Conservation (phyloP, 495 filamentous ascomycete genomes). For the Neurospora sp. region DNA sequence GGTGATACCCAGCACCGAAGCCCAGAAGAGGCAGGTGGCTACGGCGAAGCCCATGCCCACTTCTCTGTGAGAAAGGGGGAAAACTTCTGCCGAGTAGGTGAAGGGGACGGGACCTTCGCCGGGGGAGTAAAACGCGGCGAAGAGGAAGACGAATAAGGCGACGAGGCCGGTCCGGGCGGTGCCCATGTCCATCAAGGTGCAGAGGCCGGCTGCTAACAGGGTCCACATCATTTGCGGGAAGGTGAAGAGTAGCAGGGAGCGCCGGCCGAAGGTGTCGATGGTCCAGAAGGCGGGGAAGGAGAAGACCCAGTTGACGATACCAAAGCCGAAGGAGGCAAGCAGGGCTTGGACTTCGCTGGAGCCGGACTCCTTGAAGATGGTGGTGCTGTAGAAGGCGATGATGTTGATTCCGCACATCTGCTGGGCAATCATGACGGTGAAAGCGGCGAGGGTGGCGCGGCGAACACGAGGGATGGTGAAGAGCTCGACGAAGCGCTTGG, state of each 20-base stretch:
- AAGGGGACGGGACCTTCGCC: conserved; percentile 81
- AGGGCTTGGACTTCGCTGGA: conserved; percentile 49
- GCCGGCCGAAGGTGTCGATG: conserved; percentile 77
- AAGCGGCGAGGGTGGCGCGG: conserved; percentile 50
- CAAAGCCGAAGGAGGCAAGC: conserved; percentile 68
- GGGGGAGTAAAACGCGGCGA: conserved; percentile 63
- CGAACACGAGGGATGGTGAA: conserved; percentile 52
- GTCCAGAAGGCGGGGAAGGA: conserved; percentile 75
- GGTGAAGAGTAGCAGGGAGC: conserved; percentile 68
- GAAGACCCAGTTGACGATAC: conserved; percentile 74
- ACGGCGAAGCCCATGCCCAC: conserved; percentile 68
- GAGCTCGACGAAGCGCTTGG: conserved; percentile 44
- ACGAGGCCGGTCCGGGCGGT: conserved; percentile 51
- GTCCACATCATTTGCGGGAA: conserved; percentile 82
- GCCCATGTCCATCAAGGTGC: conserved; percentile 46
- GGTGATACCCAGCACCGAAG: conserved; percentile 51
- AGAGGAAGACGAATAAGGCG: conserved; percentile 63
- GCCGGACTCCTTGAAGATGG: conserved; percentile 59
- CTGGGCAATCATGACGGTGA: conserved; percentile 66
- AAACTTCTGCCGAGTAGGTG: conserved; percentile 71
- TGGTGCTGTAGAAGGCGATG: conserved; percentile 77
- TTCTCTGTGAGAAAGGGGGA: conserved; percentile 63
- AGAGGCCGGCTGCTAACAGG: conserved; percentile 60
- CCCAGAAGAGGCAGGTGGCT: conserved; percentile 59
- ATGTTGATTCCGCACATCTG: conserved; percentile 86